These are phyloP conservation scores for Stagonosporopsis vannaccii DNA, from an alignment of 2,329 filamentous ascomycete genomes.

Conservation along the genomic window DNA sequence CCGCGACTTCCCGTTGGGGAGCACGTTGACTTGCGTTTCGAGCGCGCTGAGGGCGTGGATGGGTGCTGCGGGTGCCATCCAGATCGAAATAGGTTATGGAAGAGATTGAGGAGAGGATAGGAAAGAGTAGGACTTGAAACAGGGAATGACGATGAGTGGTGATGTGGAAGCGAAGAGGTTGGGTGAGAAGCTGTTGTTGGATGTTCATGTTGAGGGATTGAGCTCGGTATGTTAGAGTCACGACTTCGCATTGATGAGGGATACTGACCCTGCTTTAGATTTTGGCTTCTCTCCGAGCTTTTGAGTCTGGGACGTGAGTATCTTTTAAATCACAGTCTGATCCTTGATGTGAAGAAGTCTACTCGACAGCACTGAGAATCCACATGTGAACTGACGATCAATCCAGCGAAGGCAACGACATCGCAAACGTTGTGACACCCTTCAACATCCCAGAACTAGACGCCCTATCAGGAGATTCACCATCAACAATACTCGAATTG, in stretches of 20 bases:
- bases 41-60: slow-evolving; percentile 62
- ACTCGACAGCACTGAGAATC: neutral
- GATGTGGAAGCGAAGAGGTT: slow-evolving; percentile 53
- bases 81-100: slow-evolving; percentile 2
- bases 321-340: neutral
- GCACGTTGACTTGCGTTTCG: slow-evolving; percentile 59
- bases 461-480: slow-evolving; percentile 32
- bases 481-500: slow-evolving; percentile 58
- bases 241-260: neutral
- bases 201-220: slow-evolving; percentile 44
- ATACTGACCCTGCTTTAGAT: slow-evolving; percentile 41
- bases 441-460: slow-evolving; percentile 60
- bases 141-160: slow-evolving; percentile 26
- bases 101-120: slow-evolving; percentile 1
- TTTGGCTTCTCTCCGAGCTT: slow-evolving; percentile 48
- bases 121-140: slow-evolving; percentile 7
- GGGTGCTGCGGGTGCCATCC: slow-evolving; percentile 64
- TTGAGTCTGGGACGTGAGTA: slow-evolving; percentile 13
- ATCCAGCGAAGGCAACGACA: neutral
- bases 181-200: slow-evolving; percentile 60
- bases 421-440: slow-evolving; percentile 1
- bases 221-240: slow-evolving; percentile 30
- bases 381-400: neutral
- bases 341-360: neutral
- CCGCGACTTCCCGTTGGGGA: slow-evolving; percentile 59